phyloP scores from a whole-genome alignment of 441 rosid genomes.

The Croton laevigatus region DNA sequence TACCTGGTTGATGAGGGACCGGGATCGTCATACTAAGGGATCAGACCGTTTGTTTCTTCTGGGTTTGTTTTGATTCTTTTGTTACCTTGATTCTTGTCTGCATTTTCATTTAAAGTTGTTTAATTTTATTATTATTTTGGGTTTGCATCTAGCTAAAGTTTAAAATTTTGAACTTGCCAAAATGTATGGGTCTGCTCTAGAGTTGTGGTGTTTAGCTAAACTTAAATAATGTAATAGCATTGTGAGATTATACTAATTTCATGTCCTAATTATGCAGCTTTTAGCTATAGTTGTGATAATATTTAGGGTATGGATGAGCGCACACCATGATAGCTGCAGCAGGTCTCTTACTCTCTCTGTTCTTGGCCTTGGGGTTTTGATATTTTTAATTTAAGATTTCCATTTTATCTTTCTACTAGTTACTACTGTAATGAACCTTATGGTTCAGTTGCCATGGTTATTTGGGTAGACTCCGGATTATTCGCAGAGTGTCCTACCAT shows the following conservation, averaged over 20 bases:
- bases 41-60: neutral
- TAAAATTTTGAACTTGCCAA: neutral
- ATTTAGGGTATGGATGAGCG: slow-evolving; percentile 94
- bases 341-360: slow-evolving; percentile 84
- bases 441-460: too few species aligned
- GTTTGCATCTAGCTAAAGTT: neutral
- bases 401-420: neutral
- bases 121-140: too few species aligned
- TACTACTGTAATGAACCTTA: neutral
- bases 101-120: neutral
- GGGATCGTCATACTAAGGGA: too few species aligned
- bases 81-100: neutral
- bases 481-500: too few species aligned
- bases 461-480: too few species aligned
- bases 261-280: slow-evolving; percentile 46
- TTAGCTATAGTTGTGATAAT: slow-evolving; percentile 64
- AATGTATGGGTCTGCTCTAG: neutral
- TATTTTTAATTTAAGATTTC: slow-evolving; percentile 59
- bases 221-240: neutral
- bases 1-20: too few species aligned
- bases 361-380: slow-evolving; percentile 73
- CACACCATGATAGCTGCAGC: slow-evolving; percentile 79
- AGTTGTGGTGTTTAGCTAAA: slow-evolving; percentile 5
- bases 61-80: neutral
- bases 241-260: slow-evolving; percentile 3